Percentiles rank a stretch among this genome's conserved stretches.
Evolutionary conservation across 1,139 yeast genomes (phyloP).

Genomic region (Saccharomyces uvarum): DNA sequence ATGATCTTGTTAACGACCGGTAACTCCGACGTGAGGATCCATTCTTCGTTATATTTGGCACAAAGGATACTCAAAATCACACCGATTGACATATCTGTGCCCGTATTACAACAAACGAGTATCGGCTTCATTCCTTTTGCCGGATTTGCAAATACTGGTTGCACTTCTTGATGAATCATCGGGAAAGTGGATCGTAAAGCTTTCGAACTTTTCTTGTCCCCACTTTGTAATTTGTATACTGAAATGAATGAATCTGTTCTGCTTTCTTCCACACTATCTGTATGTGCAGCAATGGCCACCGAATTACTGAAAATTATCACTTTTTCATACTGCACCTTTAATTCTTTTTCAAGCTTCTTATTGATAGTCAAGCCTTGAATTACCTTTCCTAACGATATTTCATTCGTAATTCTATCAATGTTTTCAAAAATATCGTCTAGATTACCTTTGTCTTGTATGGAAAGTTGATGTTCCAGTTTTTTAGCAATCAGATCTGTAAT

Average conservation of each 20-base stretch:
- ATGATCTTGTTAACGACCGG: conserved; percentile 40
- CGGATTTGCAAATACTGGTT: background rate
- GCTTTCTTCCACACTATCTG: background rate
- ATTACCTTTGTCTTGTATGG: background rate
- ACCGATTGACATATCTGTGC: conserved; percentile 60
- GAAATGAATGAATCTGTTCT: conserved; percentile 4
- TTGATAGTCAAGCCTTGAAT: conserved; percentile 11
- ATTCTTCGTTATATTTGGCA: conserved; percentile 38
- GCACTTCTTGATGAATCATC: conserved; percentile 12
- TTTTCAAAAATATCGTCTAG: conserved; percentile 9
- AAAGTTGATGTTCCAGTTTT: background rate
- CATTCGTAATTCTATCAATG: conserved; percentile 18
- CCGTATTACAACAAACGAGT: conserved; percentile 54
- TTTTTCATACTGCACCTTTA: conserved; percentile 11
- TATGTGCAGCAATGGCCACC: conserved; percentile 3
- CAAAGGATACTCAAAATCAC: conserved; percentile 48
- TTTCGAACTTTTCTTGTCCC: conserved; percentile 27
- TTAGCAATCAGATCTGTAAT: conserved; percentile 11
- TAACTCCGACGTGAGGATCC: conserved; percentile 29
- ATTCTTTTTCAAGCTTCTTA: conserved; percentile 5
- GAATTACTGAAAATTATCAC: conserved; percentile 20
- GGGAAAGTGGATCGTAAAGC: conserved; percentile 18
- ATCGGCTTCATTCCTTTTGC: conserved; percentile 13
- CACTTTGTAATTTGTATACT: conserved; percentile 22
- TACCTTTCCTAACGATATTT: conserved; percentile 19